A percentile compares a stretch with the other conserved stretches of the same genome.
These are phyloP conservation scores for Nitzschia sp. DNA, from an alignment of 108 stramenopile genomes.

Conservation along the genomic window DNA sequence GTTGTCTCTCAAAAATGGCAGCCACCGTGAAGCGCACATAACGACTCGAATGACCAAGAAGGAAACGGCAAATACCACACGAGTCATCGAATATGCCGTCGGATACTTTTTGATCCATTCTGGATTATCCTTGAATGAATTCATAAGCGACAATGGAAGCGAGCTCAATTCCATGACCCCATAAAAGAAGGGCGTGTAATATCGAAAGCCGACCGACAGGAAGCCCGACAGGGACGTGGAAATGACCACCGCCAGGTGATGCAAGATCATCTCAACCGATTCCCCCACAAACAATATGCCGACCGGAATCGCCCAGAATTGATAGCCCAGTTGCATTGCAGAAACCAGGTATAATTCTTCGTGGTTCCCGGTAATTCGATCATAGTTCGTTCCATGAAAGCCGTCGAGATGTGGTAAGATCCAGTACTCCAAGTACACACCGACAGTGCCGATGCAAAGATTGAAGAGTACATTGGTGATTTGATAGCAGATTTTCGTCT, in stretches of 20 bases:
- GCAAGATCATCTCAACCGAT: conserved; percentile 60
- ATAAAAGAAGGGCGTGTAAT: conserved; percentile 68
- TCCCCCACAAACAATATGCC: conserved; percentile 58
- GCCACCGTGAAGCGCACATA: conserved; percentile 34
- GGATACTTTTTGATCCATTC: conserved; percentile 17
- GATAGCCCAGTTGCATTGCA: conserved; percentile 68
- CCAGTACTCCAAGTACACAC: conserved; percentile 44
- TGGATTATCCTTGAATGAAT: conserved; percentile 39
- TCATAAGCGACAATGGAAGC: conserved; percentile 55
- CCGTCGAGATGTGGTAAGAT: conserved; percentile 22
- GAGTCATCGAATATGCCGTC: conserved; percentile 23
- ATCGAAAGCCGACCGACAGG: conserved; percentile 60
- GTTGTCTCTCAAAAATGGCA: conserved; percentile 47
- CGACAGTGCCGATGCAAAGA: conserved; percentile 46
- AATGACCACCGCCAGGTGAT: conserved; percentile 70
- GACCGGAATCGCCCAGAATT: conserved; percentile 73
- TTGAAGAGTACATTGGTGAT: conserved; percentile 64
- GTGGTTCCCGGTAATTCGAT: conserved; percentile 42
- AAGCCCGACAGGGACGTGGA: conserved; percentile 42
- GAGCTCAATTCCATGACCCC: conserved; percentile 72
- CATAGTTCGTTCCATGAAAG: conserved; percentile 23
- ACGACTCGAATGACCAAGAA: conserved; percentile 56
- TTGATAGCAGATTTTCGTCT: conserved; percentile 44
- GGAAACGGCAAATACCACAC: conserved; percentile 52
- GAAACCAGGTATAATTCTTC: conserved; percentile 48